These are phyloP conservation scores for Syzygium aqueum DNA, from an alignment of 345 rosid species.

Conservation along the genomic window DNA sequence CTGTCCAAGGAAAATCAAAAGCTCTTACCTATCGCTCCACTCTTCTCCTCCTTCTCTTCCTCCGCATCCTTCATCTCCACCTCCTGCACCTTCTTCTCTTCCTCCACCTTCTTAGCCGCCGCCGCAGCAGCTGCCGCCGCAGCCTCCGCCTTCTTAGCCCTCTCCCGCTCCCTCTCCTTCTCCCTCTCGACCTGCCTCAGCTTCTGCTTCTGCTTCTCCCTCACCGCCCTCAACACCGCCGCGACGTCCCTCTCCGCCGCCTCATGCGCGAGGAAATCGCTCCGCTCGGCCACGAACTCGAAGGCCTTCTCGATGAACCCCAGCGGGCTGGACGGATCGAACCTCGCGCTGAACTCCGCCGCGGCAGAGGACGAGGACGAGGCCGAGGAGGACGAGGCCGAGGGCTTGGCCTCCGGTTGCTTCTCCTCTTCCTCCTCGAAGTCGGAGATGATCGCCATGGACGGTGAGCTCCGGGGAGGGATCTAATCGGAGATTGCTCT, in stretches of 20 bases:
- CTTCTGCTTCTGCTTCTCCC: conserved; percentile 40
- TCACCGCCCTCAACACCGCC: conserved; percentile 35
- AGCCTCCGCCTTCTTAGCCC: not conserved
- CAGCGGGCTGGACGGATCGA: conserved; percentile 62
- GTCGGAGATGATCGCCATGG: conserved; percentile 88
- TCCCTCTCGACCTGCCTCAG: conserved; percentile 33
- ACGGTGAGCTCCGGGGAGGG: not conserved
- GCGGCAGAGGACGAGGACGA: conserved; percentile 12
- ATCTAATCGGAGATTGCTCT: not conserved
- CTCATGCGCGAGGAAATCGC: conserved; percentile 49
- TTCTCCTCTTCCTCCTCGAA: conserved; percentile 44
- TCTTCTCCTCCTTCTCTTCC: conserved; percentile 21
- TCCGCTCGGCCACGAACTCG: conserved; percentile 61
- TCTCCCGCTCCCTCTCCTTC: conserved; percentile 12
- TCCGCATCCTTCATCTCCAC: conserved; percentile 17
- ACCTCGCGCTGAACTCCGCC: conserved; percentile 35
- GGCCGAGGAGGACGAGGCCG: conserved; percentile 10
- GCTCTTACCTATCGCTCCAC: conserved; percentile 26
- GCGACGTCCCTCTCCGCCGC: conserved; percentile 62
- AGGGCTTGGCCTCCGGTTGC: conserved; percentile 3
- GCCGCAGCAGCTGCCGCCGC: not conserved
- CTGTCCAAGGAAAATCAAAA: not conserved
- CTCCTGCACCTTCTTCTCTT: not conserved
- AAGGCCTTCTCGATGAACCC: conserved; percentile 57
- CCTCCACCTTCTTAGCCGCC: conserved; percentile 1